A percentile compares a stretch with the other conserved stretches of the same genome.
phyloP scores from a whole-genome alignment of 495 filamentous ascomycete species.

The Annulohypoxylon nitens region DNA sequence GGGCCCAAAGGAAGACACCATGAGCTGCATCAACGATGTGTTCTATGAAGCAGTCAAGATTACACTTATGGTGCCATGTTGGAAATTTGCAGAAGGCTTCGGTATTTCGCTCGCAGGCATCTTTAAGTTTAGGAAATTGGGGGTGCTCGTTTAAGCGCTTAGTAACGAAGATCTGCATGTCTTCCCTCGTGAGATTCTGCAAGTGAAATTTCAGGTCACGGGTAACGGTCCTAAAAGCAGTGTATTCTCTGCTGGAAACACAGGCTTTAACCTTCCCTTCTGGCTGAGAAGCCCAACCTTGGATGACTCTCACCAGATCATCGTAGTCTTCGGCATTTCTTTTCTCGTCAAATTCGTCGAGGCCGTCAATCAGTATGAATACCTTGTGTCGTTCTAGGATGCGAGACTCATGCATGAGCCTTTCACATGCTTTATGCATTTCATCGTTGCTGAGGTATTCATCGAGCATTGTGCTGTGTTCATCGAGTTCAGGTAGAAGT shows the following conservation, averaged over 20 bases:
- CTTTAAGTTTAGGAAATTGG: background rate
- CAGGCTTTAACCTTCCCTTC: slow-evolving; percentile 21
- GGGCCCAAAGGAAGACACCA: slow-evolving; percentile 28
- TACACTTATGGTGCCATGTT: background rate
- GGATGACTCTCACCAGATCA: slow-evolving; percentile 3
- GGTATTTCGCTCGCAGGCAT: background rate
- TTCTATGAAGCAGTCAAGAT: slow-evolving; percentile 2
- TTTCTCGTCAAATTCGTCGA: slow-evolving; percentile 25
- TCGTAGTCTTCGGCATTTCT: slow-evolving; percentile 6
- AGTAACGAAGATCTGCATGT: slow-evolving; percentile 14
- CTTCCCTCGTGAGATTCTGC: slow-evolving; percentile 20
- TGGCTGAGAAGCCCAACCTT: slow-evolving; percentile 8
- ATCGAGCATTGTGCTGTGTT: background rate
- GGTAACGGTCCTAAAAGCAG: slow-evolving; percentile 9
- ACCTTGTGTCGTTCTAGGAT: background rate
- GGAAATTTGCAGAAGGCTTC: background rate
- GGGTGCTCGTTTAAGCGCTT: slow-evolving; percentile 1
- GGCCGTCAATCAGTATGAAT: slow-evolving; percentile 27
- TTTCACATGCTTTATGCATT: slow-evolving; percentile 3
- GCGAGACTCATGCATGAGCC: background rate
- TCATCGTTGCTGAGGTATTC: background rate
- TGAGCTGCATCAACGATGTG: slow-evolving; percentile 2
- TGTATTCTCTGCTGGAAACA: slow-evolving; percentile 27
- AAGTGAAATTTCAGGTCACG: slow-evolving; percentile 11
- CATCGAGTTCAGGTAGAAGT: background rate